Conservation (phyloP, 305 asterid genomes). For the Andrographis paniculata region DNA sequence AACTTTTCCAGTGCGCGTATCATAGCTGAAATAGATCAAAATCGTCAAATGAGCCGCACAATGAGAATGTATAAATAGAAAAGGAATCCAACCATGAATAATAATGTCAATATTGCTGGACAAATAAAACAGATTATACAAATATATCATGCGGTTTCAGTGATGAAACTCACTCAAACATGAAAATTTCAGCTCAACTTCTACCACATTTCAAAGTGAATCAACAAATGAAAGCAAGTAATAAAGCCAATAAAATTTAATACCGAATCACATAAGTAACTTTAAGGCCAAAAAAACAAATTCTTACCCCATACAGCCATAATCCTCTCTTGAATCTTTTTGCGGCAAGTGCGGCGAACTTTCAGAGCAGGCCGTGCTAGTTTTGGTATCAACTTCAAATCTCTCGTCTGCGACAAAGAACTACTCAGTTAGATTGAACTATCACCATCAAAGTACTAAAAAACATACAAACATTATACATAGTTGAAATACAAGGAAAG, state of each 20-base stretch:
- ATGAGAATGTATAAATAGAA: neutral
- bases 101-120: neutral
- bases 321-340: conserved; percentile 85
- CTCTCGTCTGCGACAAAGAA: conserved; percentile 56
- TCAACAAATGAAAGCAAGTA: neutral
- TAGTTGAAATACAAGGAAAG: too few species aligned
- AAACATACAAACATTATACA: too few species aligned
- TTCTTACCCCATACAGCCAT: conserved; percentile 54
- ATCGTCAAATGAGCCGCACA: conserved; percentile 7
- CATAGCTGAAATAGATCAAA: conserved; percentile 44
- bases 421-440: neutral
- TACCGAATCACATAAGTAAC: neutral
- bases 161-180: too few species aligned
- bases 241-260: neutral
- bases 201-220: neutral
- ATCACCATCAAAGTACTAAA: neutral
- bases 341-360: conserved; percentile 60
- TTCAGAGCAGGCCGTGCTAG: conserved; percentile 38
- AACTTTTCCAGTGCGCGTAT: conserved; percentile 47
- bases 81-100: conserved; percentile 3
- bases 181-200: too few species aligned
- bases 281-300: conserved; percentile 4
- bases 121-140: too few species aligned
- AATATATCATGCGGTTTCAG: too few species aligned
- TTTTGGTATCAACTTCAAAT: conserved; percentile 66